Conservation (phyloP, 192 early-diverging fungal genomes). For the Entomortierella lignicola region DNA sequence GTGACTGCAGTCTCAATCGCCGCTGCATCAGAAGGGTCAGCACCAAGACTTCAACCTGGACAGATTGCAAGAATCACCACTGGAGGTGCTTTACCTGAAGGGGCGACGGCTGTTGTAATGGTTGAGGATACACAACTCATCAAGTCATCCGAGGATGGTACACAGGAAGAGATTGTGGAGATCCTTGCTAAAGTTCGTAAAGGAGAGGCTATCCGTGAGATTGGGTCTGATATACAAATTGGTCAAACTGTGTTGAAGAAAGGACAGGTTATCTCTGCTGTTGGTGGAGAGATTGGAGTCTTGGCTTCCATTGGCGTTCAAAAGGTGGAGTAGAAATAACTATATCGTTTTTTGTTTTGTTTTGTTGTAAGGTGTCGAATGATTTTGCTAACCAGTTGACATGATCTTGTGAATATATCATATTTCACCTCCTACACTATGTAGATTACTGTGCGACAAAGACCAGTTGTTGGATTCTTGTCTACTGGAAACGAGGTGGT, state of each 20-base stretch:
- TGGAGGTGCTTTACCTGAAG: conserved; percentile 85
- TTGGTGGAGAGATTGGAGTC: conserved; percentile 88
- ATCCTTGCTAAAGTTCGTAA: conserved; percentile 55
- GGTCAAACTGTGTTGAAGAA: conserved; percentile 71
- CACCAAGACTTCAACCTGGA: conserved; percentile 60
- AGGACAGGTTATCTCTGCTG: conserved; percentile 69
- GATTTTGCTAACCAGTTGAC: too few species aligned
- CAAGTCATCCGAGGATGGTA: conserved; percentile 62
- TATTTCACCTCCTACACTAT: not conserved
- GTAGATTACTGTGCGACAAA: conserved; percentile 66
- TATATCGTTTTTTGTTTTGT: not conserved
- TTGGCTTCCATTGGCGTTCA: conserved; percentile 82
- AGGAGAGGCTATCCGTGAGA: conserved; percentile 81
- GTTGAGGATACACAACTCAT: conserved; percentile 90
- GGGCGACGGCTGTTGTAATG: conserved; percentile 95
- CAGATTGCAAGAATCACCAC: conserved; percentile 86
- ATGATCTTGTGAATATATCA: not conserved
- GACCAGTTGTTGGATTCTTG: conserved; percentile 82
- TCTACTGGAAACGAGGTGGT: conserved; percentile 93
- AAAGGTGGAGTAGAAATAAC: conserved; percentile 47
- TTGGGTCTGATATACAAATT: conserved; percentile 78
- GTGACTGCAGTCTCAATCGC: conserved; percentile 71
- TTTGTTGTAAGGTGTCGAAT: too few species aligned
- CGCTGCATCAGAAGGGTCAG: conserved; percentile 12
- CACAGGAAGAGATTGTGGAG: conserved; percentile 65